These are phyloP conservation scores for Sonneratia caseolaris DNA, from an alignment of 345 rosid genomes.

Conservation along the genomic window DNA sequence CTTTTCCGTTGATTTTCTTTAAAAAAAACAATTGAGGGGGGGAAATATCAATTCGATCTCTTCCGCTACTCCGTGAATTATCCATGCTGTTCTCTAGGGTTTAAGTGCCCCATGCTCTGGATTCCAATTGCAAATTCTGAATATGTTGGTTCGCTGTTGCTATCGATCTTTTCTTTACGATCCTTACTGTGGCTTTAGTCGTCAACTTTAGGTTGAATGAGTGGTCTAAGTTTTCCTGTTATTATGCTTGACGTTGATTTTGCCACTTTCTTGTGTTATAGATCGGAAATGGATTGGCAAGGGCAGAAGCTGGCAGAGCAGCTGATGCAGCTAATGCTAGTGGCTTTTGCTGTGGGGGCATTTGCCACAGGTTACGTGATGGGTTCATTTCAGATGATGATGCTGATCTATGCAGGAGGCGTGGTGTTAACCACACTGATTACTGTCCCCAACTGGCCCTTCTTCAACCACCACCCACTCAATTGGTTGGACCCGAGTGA, in stretches of 20 bases:
- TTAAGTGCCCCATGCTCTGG: neutral
- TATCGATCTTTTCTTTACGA: neutral
- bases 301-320: conserved; percentile 92
- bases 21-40: neutral
- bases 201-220: neutral
- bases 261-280: neutral
- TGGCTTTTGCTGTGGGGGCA: conserved; percentile 51
- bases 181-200: neutral
- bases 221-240: neutral
- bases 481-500: conserved; percentile 74
- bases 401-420: conserved; percentile 66
- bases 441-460: conserved; percentile 87
- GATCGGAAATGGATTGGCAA: conserved; percentile 79
- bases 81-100: neutral
- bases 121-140: neutral
- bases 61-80: neutral
- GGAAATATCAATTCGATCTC: neutral
- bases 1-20: neutral
- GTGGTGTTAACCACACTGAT: conserved; percentile 57
- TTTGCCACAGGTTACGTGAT: conserved; percentile 39
- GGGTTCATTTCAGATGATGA: conserved; percentile 73
- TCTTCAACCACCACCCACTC: conserved; percentile 71
- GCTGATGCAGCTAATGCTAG: conserved; percentile 73
- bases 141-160: neutral
- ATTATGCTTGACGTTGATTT: neutral